These are phyloP conservation scores for Cladosporium sp. DNA, from an alignment of 2,329 filamentous ascomycete species.

Conservation along the genomic window DNA sequence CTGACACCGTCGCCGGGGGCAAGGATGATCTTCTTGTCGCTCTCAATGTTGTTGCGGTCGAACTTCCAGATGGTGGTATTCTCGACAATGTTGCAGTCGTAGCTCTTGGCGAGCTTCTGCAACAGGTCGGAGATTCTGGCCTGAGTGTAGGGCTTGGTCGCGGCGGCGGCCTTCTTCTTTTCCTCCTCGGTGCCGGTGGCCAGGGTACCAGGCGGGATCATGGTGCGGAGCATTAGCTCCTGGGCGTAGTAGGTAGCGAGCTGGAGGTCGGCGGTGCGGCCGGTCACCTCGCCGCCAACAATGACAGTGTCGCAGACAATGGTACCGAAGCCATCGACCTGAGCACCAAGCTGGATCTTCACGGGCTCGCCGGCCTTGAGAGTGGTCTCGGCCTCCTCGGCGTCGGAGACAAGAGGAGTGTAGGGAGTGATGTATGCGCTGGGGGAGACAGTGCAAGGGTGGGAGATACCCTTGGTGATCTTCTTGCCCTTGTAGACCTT, in stretches of 20 bases:
- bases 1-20: conserved; percentile 80
- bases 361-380: conserved; percentile 82
- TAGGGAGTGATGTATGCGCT: conserved; percentile 94
- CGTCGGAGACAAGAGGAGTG: conserved; percentile 83
- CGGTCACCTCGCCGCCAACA: conserved; percentile 59
- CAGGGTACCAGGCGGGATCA: conserved; percentile 85
- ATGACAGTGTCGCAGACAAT: conserved; percentile 94
- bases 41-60: conserved; percentile 95
- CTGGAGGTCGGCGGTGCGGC: conserved; percentile 79
- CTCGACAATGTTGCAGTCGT: conserved; percentile 90
- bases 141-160: conserved; percentile 79
- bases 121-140: conserved; percentile 80
- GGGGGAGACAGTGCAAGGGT: conserved; percentile 93
- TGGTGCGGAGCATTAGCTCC: conserved; percentile 84
- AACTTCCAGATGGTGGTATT: conserved; percentile 98
- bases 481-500: conserved; percentile 99
- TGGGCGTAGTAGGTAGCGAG: conserved; percentile 94
- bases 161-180: conserved; percentile 73
- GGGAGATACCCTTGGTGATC: conserved; percentile 86
- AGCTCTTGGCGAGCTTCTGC: conserved; percentile 87
- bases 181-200: conserved; percentile 84
- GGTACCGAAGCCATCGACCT: conserved; percentile 95
- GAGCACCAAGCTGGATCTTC: conserved; percentile 98
- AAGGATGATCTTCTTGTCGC: conserved; percentile 96
- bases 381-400: conserved; percentile 73